Percentiles rank a stretch among this genome's conserved stretches.
Conservation (phyloP, 2,329 filamentous ascomycete species). For the Plectosphaerella plurivora region DNA sequence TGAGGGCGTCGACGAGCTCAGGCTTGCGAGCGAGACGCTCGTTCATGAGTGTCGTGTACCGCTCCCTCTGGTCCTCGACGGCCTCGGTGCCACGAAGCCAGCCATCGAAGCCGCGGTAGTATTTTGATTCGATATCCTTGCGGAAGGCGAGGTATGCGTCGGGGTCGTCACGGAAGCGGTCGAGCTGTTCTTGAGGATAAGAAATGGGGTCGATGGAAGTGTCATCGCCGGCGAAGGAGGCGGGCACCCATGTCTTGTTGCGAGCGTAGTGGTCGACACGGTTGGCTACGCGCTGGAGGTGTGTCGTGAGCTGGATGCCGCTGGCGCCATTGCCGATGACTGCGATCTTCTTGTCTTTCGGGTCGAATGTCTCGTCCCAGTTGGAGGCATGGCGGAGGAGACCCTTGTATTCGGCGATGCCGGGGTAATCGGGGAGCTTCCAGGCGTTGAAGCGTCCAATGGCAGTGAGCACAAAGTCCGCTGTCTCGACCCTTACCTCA, state of each 20-base stretch:
- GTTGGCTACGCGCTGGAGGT: conserved; percentile 41
- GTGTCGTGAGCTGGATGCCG: conserved; percentile 53
- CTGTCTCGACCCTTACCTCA: conserved; percentile 36
- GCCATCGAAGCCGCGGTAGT: conserved; percentile 53
- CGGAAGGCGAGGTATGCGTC: conserved; percentile 56
- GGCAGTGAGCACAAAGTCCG: conserved; percentile 59
- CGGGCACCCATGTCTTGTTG: conserved; percentile 64
- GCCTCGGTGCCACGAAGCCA: conserved; percentile 50
- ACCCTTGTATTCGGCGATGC: conserved; percentile 50
- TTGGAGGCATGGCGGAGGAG: conserved; percentile 55
- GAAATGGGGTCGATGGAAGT: conserved; percentile 52
- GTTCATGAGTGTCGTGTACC: conserved; percentile 49
- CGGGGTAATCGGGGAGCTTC: conserved; percentile 57
- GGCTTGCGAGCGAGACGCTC: conserved; percentile 48
- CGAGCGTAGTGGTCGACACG: conserved; percentile 62
- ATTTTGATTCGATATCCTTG: conserved; percentile 54
- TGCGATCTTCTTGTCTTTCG: conserved; percentile 44
- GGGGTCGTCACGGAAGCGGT: conserved; percentile 55
- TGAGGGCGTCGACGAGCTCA: conserved; percentile 48
- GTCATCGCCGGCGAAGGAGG: conserved; percentile 52
- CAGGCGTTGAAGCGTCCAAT: conserved; percentile 64
- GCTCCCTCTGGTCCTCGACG: conserved; percentile 41
- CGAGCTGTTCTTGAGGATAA: conserved; percentile 46
- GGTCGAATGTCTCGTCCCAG: conserved; percentile 51
- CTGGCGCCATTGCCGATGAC: conserved; percentile 62